A percentile compares a stretch with the other conserved stretches of the same genome.
Evolutionary conservation across 1,139 yeast genomes (phyloP).

Genomic region (Debaryomyces subglobosus): DNA sequence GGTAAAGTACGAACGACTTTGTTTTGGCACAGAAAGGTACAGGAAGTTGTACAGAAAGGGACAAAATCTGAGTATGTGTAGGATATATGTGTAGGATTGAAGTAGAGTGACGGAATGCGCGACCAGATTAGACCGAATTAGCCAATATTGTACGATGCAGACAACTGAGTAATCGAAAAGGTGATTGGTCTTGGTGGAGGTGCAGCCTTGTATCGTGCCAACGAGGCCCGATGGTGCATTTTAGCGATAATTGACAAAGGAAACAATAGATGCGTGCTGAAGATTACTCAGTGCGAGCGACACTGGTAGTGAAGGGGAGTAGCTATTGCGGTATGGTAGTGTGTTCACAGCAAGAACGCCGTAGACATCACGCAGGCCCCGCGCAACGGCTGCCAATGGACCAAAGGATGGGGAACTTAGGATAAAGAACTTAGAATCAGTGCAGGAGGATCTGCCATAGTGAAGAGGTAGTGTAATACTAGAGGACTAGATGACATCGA

Average conservation of each 20-base stretch:
- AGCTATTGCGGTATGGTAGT: not conserved
- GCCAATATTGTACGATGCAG: not conserved
- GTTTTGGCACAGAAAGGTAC: not conserved
- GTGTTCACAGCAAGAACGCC: not conserved
- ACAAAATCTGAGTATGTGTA: not conserved
- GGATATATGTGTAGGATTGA: not conserved
- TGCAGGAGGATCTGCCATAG: too few species aligned
- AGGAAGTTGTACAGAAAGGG: not conserved
- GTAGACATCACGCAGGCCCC: conserved; percentile 1
- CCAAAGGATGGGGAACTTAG: not conserved
- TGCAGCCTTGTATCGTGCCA: not conserved
- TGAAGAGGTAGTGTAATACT: too few species aligned
- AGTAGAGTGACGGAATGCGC: not conserved
- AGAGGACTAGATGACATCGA: too few species aligned
- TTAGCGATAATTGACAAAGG: conserved; percentile 1
- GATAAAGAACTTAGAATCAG: too few species aligned
- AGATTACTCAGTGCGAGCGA: not conserved
- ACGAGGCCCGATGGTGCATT: not conserved
- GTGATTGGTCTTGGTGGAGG: not conserved
- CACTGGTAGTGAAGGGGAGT: not conserved
- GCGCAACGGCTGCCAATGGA: not conserved
- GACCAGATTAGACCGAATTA: not conserved
- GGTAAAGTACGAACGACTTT: not conserved
- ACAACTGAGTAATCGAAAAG: not conserved
- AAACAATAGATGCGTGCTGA: not conserved